phyloP scores from a whole-genome alignment of 805 yeast genomes.

The Candida nonsorbophila region DNA sequence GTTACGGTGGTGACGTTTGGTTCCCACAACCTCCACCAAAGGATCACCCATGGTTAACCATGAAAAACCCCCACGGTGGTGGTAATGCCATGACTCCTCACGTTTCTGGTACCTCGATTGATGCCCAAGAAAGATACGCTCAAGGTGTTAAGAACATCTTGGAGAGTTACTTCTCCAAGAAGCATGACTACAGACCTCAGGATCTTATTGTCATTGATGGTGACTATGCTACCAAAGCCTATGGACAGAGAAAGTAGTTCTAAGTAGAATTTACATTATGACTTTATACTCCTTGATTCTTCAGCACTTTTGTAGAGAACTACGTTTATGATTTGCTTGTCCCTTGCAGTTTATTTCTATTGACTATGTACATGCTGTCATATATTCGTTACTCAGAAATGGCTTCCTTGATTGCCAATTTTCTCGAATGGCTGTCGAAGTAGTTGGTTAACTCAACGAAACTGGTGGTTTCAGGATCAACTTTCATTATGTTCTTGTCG shows the following conservation, averaged over 20 bases:
- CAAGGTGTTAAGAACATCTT: slow-evolving; percentile 63
- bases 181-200: slow-evolving; percentile 66
- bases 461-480: slow-evolving; percentile 55
- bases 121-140: slow-evolving; percentile 74
- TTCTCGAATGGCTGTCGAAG: slow-evolving; percentile 80
- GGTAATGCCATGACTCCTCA: slow-evolving; percentile 88
- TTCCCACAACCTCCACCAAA: slow-evolving; percentile 78
- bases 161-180: slow-evolving; percentile 56
- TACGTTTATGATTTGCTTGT: too few species aligned
- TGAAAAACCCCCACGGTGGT: slow-evolving; percentile 60
- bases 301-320: too few species aligned
- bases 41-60: slow-evolving; percentile 71
- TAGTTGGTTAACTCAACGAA: slow-evolving; percentile 59
- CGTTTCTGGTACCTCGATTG: slow-evolving; percentile 72
- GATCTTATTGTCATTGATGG: slow-evolving; percentile 71
- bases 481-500: slow-evolving; percentile 67
- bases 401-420: slow-evolving; percentile 68
- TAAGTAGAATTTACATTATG: too few species aligned
- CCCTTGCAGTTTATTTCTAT: too few species aligned
- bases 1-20: slow-evolving; percentile 88
- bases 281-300: too few species aligned
- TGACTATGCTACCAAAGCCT: slow-evolving; percentile 66
- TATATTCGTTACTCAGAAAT: slow-evolving; percentile 25
- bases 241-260: slow-evolving; percentile 45
- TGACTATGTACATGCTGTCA: slow-evolving; percentile 1